phyloP scores from a whole-genome alignment of 2,329 filamentous ascomycete genomes.

The Cladosporium oxysporum region DNA sequence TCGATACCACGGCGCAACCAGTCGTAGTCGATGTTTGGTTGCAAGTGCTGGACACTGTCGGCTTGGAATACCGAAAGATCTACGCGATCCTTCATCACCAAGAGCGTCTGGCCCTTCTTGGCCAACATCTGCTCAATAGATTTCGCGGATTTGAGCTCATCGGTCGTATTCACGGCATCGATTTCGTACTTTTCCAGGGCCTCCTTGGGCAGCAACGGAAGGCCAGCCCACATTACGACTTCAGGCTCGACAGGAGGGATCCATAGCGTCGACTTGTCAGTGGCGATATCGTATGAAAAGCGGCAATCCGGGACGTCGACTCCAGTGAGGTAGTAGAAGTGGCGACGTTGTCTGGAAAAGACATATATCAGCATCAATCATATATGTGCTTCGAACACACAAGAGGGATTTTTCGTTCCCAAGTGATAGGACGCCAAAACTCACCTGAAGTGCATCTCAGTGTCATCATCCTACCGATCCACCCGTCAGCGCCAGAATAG shows the following conservation, averaged over 20 bases:
- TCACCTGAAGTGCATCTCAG: constrained; percentile 77
- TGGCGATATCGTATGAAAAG: constrained; percentile 77
- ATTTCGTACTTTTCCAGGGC: constrained; percentile 60
- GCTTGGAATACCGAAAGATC: constrained; percentile 46
- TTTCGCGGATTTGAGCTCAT: constrained; percentile 74
- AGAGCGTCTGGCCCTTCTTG: constrained; percentile 55
- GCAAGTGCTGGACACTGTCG: constrained; percentile 66
- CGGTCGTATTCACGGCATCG: constrained; percentile 57
- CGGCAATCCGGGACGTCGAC: constrained; percentile 79
- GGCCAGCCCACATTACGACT: constrained; percentile 92
- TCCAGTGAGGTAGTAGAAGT: constrained; percentile 94
- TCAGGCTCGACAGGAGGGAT: constrained; percentile 89
- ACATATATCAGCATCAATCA: neutral
- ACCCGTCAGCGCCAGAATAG: neutral
- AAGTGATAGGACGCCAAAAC: neutral
- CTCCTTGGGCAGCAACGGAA: constrained; percentile 76
- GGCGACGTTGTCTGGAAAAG: constrained; percentile 51
- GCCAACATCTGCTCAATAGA: constrained; percentile 52
- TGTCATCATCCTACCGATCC: constrained; percentile 71
- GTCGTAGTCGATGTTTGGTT: constrained; percentile 63
- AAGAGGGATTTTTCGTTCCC: neutral
- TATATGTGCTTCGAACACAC: neutral
- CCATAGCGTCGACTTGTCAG: constrained; percentile 77
- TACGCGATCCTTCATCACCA: constrained; percentile 77
- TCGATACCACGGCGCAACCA: constrained; percentile 69